A percentile compares a stretch with the other conserved stretches of the same genome.
phyloP scores from a whole-genome alignment of 352 stramenopile species.

The Pythium dissimile region DNA sequence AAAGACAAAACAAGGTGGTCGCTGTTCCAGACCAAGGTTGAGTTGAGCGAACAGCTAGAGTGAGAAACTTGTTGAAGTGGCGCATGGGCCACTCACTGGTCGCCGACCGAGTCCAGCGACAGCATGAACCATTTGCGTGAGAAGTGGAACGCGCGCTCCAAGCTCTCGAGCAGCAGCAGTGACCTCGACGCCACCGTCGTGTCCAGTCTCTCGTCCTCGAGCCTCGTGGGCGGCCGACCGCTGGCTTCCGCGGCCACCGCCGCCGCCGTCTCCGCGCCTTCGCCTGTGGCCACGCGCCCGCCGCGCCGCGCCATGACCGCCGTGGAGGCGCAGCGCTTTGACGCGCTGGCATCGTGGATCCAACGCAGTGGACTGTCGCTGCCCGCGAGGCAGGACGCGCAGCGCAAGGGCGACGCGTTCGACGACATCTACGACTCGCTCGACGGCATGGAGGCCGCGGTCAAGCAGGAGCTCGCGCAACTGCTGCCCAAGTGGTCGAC shows the following conservation, averaged over 20 bases:
- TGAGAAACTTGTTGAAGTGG: no score
- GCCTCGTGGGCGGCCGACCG: background rate
- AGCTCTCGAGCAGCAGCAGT: constrained; percentile 23
- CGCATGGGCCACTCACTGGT: no score
- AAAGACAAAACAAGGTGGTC: constrained; percentile 9
- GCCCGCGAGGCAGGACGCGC: background rate
- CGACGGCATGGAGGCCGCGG: constrained; percentile 19
- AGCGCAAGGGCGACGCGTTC: constrained; percentile 2
- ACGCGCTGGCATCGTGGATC: constrained; percentile 19
- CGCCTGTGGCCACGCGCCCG: background rate
- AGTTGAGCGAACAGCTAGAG: no score
- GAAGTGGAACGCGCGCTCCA: constrained; percentile 20
- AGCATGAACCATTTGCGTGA: constrained; percentile 30
- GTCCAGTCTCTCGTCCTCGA: background rate
- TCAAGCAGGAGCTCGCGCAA: constrained; percentile 18
- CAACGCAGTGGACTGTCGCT: constrained; percentile 13
- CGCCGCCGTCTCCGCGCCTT: background rate
- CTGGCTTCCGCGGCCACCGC: background rate
- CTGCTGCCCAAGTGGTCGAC: constrained; percentile 5
- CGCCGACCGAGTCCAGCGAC: no score
- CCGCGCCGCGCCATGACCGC: background rate
- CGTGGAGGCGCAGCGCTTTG: constrained; percentile 16
- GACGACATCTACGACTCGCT: constrained; percentile 23
- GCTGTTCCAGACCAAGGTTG: no score
- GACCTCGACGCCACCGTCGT: constrained; percentile 21